Conservation (phyloP, 1,284 basidiomycete genomes). For the Amylostereum areolatum region DNA sequence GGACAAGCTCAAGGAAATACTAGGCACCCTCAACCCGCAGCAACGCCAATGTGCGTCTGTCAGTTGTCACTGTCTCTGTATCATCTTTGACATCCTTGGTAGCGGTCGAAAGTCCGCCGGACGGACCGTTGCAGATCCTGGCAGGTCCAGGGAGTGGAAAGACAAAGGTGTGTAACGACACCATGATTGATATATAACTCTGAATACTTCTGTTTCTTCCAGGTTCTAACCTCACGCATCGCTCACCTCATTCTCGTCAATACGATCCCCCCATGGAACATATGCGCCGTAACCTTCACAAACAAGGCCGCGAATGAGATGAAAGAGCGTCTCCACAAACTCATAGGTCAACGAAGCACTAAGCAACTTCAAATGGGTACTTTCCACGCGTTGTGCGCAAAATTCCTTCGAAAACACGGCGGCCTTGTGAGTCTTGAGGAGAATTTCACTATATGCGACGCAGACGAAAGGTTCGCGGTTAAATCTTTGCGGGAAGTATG, state of each 20-base stretch:
- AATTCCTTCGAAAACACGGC: slow-evolving; percentile 66
- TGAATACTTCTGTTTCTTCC: slow-evolving; percentile 23
- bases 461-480: slow-evolving; percentile 67
- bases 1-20: not conserved
- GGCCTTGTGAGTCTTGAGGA: slow-evolving; percentile 53
- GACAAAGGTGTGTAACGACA: slow-evolving; percentile 36
- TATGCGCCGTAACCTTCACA: slow-evolving; percentile 81
- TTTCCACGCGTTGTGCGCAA: slow-evolving; percentile 79
- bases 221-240: slow-evolving; percentile 78
- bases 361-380: slow-evolving; percentile 70
- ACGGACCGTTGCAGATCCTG: slow-evolving; percentile 71
- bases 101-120: slow-evolving; percentile 67
- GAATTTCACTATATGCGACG: slow-evolving; percentile 83
- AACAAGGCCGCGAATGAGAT: slow-evolving; percentile 92
- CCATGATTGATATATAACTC: not conserved
- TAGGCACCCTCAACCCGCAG: not conserved
- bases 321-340: slow-evolving; percentile 62
- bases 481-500: not conserved
- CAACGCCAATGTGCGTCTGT: not conserved
- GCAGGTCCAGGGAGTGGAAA: slow-evolving; percentile 83
- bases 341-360: slow-evolving; percentile 66
- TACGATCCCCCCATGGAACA: slow-evolving; percentile 48
- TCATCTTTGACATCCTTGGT: not conserved
- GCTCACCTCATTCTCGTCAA: slow-evolving; percentile 68
- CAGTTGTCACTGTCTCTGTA: not conserved